Base-by-base conservation (phyloP, 352 stramenopile genomes). In the Peronospora destructor region DNA sequence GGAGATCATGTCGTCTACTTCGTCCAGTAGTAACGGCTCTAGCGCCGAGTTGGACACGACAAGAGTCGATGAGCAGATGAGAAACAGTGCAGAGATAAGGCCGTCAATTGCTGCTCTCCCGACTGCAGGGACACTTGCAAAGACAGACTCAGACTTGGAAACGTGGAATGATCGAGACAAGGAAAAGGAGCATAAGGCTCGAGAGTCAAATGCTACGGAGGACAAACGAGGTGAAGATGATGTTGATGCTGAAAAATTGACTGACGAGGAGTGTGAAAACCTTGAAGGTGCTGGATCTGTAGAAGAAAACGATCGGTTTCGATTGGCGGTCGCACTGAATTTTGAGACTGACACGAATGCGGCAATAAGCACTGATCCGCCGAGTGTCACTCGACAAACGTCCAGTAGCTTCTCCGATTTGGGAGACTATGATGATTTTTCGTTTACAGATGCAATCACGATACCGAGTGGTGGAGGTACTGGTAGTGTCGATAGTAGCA, bases 381-480 rank as follows among this genome's bases (percentile, higher is more conserved):
- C 64, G 16, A 85, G 71, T 46, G 61, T 67, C 32, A 80, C 73
- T 11, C 71, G 83, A n/a, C 84, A 94, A 58, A 88, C 73, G 8
- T 91, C 77, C 8, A 91, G 76, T 45, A 94, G 83, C 41, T 94
- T 94, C 61, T 94, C 83, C 6, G 83, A 94, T 64, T 46, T 94
- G 11, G 83, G 80, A 8, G 83, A 94, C 38, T 90, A 86, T 41
- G 83, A 94, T 38, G 80, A 91, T 39, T 91, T 89, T 26, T 74
- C 74, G 12, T 79, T 88, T 41, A 58, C 77, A 0, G 78, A 91
- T 42, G 73, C 69, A 14, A 78, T 77, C 4, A 41, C 61, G 17
- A 66, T 76, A 29, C 46, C 64, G 3, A 57, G 45, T 34, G 49
- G 34, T n/a, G 68, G 57, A 28, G 62, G 65, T 21, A 61, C 56